Percentiles rank a stretch among this genome's conserved stretches.
Conservation (phyloP, 106 monocot species). For the Triglochin maritima region DNA sequence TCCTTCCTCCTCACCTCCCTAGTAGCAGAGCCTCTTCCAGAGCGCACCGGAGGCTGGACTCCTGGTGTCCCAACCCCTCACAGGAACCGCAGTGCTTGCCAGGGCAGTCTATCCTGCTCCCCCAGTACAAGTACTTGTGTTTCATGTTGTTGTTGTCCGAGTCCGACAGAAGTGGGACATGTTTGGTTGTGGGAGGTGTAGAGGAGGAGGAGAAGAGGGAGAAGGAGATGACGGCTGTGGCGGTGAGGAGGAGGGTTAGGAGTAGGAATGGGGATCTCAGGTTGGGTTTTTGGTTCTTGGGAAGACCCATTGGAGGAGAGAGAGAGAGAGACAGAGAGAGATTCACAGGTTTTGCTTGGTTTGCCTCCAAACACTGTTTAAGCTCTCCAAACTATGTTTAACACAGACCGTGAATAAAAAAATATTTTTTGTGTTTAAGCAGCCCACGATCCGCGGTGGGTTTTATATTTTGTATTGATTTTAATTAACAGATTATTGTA, state of each 20-base stretch:
- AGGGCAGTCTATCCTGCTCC: constrained; percentile 70
- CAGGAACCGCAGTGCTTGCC: constrained; percentile 92
- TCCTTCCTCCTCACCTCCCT: constrained; percentile 30
- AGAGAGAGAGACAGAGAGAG: background rate
- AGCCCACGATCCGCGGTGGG: too few species aligned
- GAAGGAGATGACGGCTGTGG: constrained; percentile 17
- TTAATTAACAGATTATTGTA: too few species aligned
- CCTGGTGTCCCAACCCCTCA: constrained; percentile 95
- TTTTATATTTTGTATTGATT: too few species aligned
- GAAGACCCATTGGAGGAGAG: constrained; percentile 35
- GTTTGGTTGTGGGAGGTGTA: background rate
- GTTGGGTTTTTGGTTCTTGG: constrained; percentile 18
- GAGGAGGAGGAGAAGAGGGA: constrained; percentile 3
- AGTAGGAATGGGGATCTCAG: constrained; percentile 27
- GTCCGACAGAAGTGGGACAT: too few species aligned
- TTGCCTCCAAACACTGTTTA: too few species aligned
- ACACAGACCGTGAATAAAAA: too few species aligned
- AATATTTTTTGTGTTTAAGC: too few species aligned
- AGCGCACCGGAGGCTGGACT: constrained; percentile 90
- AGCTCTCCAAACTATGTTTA: too few species aligned
- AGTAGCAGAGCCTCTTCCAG: constrained; percentile 88
- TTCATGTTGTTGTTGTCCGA: constrained; percentile 5
- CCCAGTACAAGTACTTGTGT: constrained; percentile 84
- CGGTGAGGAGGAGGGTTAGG: constrained; percentile 14
- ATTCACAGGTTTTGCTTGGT: background rate